Conservation (phyloP, 768 basidiomycete genomes). For the Russula emetica region DNA sequence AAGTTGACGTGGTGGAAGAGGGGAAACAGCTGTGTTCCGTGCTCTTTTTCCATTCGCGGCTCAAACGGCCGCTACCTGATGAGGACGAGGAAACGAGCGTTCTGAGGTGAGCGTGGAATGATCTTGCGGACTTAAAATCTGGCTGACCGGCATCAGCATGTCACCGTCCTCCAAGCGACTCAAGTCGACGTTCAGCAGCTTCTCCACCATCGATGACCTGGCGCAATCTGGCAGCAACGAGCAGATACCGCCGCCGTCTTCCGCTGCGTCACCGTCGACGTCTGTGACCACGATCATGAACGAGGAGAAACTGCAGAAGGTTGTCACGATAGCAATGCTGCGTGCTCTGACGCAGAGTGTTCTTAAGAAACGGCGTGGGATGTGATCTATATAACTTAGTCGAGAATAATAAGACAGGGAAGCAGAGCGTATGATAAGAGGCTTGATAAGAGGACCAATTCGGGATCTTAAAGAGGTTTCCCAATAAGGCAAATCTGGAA, state of each 20-base stretch:
- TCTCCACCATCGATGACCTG: slow-evolving; percentile 14
- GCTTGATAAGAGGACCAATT: background rate
- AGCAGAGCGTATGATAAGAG: too few relatives aligned
- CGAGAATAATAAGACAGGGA: background rate
- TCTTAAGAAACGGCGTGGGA: background rate
- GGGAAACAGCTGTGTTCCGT: slow-evolving; percentile 20
- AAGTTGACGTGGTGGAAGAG: slow-evolving; percentile 13
- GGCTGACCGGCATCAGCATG: slow-evolving; percentile 13
- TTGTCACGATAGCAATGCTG: slow-evolving; percentile 27
- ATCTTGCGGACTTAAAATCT: background rate
- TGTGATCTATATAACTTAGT: too few relatives aligned
- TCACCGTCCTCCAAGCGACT: slow-evolving; percentile 26
- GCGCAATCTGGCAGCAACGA: slow-evolving; percentile 1
- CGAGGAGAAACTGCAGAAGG: slow-evolving; percentile 14
- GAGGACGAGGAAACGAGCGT: slow-evolving; percentile 24
- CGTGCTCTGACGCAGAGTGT: slow-evolving; percentile 24
- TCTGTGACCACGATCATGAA: slow-evolving; percentile 21
- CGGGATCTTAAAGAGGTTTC: slow-evolving; percentile 14
- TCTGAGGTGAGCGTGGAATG: slow-evolving; percentile 16
- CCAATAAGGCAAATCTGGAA: slow-evolving; percentile 19
- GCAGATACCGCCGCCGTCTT: slow-evolving; percentile 21
- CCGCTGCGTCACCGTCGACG: slow-evolving; percentile 17
- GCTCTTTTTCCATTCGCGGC: slow-evolving; percentile 24
- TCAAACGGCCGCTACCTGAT: slow-evolving; percentile 26
- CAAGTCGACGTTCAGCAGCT: slow-evolving; percentile 22